A percentile compares a stretch with the other conserved stretches of the same genome.
phyloP scores from a whole-genome alignment of 352 stramenopile species.

The Globisporangium polare region DNA sequence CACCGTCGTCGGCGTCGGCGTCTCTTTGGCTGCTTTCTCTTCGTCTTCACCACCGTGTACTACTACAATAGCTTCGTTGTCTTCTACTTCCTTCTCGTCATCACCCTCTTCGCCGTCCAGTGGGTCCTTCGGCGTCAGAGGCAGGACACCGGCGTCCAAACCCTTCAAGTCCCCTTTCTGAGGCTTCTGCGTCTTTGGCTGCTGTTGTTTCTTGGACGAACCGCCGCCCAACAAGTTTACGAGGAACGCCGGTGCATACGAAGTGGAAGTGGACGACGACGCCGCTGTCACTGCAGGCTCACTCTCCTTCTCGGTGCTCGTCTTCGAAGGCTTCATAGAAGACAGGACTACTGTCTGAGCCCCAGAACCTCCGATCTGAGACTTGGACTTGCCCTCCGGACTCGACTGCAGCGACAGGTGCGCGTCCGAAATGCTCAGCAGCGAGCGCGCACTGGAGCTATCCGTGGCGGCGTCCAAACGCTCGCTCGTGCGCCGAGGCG shows the following conservation, averaged over 20 bases:
- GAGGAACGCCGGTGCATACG: slow-evolving; percentile 14
- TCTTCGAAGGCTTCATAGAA: background rate
- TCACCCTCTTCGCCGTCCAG: slow-evolving; percentile 46
- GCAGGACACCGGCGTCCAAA: slow-evolving; percentile 9
- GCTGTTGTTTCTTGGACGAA: slow-evolving; percentile 3
- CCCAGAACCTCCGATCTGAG: background rate
- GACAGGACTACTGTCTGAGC: background rate
- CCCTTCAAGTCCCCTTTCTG: slow-evolving; percentile 11
- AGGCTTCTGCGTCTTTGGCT: slow-evolving; percentile 1
- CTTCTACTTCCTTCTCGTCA: slow-evolving; percentile 34
- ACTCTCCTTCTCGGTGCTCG: slow-evolving; percentile 1
- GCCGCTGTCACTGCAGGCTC: background rate
- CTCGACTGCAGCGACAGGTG: background rate
- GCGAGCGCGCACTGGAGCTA: slow-evolving; percentile 10
- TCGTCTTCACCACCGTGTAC: slow-evolving; percentile 7
- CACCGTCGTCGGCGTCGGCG: slow-evolving; percentile 17
- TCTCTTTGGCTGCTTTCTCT: slow-evolving; percentile 17
- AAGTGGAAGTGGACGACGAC: background rate
- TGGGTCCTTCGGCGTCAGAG: slow-evolving; percentile 14
- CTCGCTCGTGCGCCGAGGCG: slow-evolving; percentile 6
- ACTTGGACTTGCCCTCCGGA: background rate
- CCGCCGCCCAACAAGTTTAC: slow-evolving; percentile 4
- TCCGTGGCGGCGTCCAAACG: slow-evolving; percentile 13
- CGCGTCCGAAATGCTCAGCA: background rate
- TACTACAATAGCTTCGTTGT: background rate